A percentile compares a stretch with the other conserved stretches of the same genome.
These are phyloP conservation scores for Pochonia chlamydosporia DNA, from an alignment of 2,329 filamentous ascomycete genomes.

Conservation along the genomic window DNA sequence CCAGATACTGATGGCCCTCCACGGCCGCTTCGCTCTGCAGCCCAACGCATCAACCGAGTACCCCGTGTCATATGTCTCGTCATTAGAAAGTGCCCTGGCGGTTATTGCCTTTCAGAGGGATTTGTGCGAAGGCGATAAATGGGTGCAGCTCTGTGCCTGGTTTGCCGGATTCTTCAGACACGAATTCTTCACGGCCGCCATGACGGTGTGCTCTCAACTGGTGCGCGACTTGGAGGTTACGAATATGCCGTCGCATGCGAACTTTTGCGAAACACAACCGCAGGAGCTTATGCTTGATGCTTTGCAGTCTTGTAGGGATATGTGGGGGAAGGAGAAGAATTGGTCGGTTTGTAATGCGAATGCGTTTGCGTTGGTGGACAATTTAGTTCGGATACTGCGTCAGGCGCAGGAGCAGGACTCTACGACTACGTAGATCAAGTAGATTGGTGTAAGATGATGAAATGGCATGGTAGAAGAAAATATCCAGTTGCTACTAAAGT, in stretches of 20 bases:
- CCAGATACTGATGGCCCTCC: constrained; percentile 8
- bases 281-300: constrained; percentile 11
- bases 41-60: constrained; percentile 1
- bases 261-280: constrained; percentile 1
- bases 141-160: constrained; percentile 2
- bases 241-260: neutral
- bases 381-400: constrained; percentile 4
- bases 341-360: constrained; percentile 9
- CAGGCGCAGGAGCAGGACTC: constrained; percentile 1
- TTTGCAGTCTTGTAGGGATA: constrained; percentile 10
- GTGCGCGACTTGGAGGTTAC: constrained; percentile 5
- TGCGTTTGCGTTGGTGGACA: constrained; percentile 8
- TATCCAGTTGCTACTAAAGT: too few relatives aligned
- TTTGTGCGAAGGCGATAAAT: constrained; percentile 5
- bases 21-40: constrained; percentile 7
- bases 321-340: constrained; percentile 9
- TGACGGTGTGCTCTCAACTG: constrained; percentile 10
- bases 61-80: constrained; percentile 8
- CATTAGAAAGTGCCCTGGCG: constrained; percentile 9
- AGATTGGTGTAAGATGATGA: too few relatives aligned
- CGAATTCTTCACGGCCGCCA: constrained; percentile 11
- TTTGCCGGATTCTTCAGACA: constrained; percentile 8
- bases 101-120: constrained; percentile 7
- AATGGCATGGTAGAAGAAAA: too few relatives aligned
- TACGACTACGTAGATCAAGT: neutral